Evolutionary conservation across 2,329 filamentous ascomycete genomes (phyloP).

Genomic region (Paracorniculantispora psalliotae): DNA sequence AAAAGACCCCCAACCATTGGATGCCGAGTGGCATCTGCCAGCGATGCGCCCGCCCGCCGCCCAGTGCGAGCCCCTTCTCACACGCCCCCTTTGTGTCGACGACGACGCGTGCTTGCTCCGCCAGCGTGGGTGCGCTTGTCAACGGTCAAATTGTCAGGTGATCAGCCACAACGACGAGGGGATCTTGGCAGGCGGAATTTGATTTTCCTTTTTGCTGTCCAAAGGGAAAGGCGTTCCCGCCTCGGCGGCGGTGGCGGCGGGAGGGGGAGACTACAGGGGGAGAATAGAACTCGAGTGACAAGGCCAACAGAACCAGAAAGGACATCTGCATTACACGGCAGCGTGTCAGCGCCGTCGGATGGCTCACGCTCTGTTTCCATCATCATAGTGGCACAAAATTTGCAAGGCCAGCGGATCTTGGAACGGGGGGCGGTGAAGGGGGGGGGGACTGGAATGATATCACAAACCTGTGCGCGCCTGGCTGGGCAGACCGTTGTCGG

Average conservation of each 20-base stretch:
- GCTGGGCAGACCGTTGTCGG: background rate
- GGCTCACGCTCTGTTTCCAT: background rate
- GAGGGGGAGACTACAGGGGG: no score
- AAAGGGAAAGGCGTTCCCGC: no score
- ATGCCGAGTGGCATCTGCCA: background rate
- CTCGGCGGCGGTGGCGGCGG: no score
- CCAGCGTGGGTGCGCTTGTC: background rate
- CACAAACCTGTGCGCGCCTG: background rate
- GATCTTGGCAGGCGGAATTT: no score
- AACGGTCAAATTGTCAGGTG: background rate
- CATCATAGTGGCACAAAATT: conserved; percentile 1
- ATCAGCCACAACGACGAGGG: background rate
- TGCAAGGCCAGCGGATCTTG: background rate
- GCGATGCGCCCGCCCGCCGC: background rate
- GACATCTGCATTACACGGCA: background rate
- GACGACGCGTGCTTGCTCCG: background rate
- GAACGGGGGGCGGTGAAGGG: background rate
- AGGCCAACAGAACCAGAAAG: background rate
- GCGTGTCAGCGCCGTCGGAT: background rate
- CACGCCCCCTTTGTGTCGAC: background rate
- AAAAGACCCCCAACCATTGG: background rate
- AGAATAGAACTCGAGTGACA: background rate
- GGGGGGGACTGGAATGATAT: background rate
- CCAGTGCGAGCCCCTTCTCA: background rate
- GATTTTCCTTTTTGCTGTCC: no score